Evolutionary conservation across 495 filamentous ascomycete species (phyloP).

Genomic region (Elasticomyces elasticus): DNA sequence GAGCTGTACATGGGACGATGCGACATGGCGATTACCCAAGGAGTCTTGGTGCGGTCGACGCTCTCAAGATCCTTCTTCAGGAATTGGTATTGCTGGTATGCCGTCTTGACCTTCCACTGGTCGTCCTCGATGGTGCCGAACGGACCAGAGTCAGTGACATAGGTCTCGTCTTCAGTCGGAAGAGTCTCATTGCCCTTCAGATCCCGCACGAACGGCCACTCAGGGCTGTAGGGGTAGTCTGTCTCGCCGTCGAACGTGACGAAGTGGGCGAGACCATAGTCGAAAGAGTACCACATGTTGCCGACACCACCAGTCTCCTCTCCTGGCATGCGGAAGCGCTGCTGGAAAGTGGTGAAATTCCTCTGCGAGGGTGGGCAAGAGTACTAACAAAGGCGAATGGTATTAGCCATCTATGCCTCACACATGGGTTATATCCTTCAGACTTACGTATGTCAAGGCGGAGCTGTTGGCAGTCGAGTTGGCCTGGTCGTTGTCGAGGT

Average conservation of each 20-base stretch:
- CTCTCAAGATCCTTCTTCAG: conserved; percentile 18
- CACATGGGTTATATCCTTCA: too few relatives aligned
- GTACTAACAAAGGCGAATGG: too few relatives aligned
- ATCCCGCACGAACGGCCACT: conserved; percentile 11
- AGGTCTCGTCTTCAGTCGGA: conserved; percentile 37
- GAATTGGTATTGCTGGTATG: conserved; percentile 27
- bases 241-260: conserved; percentile 19
- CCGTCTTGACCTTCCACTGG: conserved; percentile 26
- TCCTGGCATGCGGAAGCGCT: conserved; percentile 23
- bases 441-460: conserved; percentile 34
- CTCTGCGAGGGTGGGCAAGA: conserved; percentile 34
- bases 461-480: conserved; percentile 27
- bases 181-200: conserved; percentile 18
- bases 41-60: conserved; percentile 34
- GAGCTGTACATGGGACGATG: conserved; percentile 54
- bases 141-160: conserved; percentile 40
- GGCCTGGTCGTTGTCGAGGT: conserved; percentile 31
- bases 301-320: conserved; percentile 8
- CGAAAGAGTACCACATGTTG: conserved; percentile 25
- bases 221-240: conserved; percentile 15
- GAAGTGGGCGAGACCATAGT: conserved; percentile 23
- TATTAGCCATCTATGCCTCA: too few relatives aligned
- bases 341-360: conserved; percentile 20
- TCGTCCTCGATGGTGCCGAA: conserved; percentile 38
- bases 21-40: conserved; percentile 50